Base-by-base conservation (phyloP, 2,329 filamentous ascomycete species). In the Colletotrichum acutatum region DNA sequence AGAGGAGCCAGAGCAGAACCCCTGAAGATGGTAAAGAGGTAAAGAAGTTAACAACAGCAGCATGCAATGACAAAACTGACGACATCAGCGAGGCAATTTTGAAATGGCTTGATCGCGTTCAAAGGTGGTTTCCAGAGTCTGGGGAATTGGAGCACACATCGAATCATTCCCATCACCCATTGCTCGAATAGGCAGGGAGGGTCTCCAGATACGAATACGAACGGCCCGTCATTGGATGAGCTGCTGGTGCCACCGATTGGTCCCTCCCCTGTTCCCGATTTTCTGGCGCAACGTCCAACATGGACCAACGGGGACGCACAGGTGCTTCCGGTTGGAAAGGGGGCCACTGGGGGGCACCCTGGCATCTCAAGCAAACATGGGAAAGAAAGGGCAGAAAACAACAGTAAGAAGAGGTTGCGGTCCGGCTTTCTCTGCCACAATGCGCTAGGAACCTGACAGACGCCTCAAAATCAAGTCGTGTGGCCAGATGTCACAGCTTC, bases 121-220 rank as follows among this genome's bases (percentile, higher is more conserved):
- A 57, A 60, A 73, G 56, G 32, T 71, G 67, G 71, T 61, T 73
- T 71, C 66, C 22, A 30, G 32, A 57, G 19, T 22, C 57, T 61
- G 19, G 32, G 26, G 53, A 63, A 34, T 65, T 65, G 66, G 61
- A 53, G 34, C 67, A 57, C 56, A 49, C 53, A 68, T 74, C 71
- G 71, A 68, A 72, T 72, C 71, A 74, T 74, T 62, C 61, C 53
- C 30, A 49, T 63, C 52, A 14, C n/a, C 34, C 53, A 74, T 42
- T 59, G 22, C 71, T 68, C 22, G 59, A 64, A 63, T 74, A 54
- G 71, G 68, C 62, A 72, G 28, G 26, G 62, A 63, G 58, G 56
- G 71, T 68, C 52, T 26, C 8, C 9, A 6, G 30, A 75, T 69
- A 72, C 74, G 74, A 75, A 75, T 74, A 75, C 74, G 74, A 74